Conservation (phyloP, 768 basidiomycete genomes). For the Suillus spraguei region DNA sequence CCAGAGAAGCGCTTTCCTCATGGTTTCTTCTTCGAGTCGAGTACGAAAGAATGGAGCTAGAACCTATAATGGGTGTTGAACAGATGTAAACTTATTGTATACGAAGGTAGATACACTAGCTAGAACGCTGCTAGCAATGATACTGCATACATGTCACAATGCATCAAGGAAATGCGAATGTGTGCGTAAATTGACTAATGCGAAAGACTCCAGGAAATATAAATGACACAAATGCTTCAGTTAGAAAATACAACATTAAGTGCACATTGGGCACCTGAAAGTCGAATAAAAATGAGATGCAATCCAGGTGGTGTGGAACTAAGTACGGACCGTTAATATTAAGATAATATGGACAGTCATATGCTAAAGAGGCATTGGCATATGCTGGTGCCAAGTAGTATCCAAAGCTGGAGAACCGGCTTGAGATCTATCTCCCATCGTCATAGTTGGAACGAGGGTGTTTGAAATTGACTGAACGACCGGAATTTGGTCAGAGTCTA, state of each 20-base stretch:
- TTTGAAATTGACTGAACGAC: constrained; percentile 40
- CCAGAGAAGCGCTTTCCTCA: not conserved
- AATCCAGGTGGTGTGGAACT: not conserved
- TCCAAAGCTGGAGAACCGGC: constrained; percentile 42
- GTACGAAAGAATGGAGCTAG: not conserved
- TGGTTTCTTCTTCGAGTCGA: not conserved
- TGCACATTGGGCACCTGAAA: constrained; percentile 5
- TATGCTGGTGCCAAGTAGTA: constrained; percentile 41
- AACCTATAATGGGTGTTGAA: not conserved
- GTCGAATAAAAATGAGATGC: not conserved
- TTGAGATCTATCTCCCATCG: constrained; percentile 44
- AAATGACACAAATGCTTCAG: constrained; percentile 6
- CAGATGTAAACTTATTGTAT: not conserved
- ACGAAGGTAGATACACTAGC: constrained; percentile 2
- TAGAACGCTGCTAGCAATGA: not conserved
- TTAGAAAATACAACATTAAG: constrained; percentile 12
- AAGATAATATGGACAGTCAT: constrained; percentile 9
- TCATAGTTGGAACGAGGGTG: constrained; percentile 45
- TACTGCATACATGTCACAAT: not conserved
- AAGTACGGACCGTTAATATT: constrained; percentile 1
- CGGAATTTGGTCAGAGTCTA: constrained; percentile 31
- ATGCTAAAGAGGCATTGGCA: constrained; percentile 40
- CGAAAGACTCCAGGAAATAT: constrained; percentile 7
- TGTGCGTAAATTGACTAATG: constrained; percentile 8
- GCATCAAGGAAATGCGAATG: not conserved